Evolutionary conservation across 305 asterid species (phyloP).

Genomic region (Fraxinus floribunda): DNA sequence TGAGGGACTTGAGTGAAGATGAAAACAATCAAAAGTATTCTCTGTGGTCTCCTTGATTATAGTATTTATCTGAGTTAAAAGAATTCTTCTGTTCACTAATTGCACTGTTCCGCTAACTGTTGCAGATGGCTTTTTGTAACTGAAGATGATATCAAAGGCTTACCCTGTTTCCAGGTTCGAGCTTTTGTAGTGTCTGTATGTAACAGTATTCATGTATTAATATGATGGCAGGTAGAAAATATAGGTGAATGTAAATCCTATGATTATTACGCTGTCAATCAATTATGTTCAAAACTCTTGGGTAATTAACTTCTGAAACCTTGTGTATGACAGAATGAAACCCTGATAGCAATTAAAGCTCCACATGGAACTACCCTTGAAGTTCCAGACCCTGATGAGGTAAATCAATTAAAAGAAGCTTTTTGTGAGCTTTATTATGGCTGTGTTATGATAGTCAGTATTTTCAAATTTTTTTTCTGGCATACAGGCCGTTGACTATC

Average conservation of each 20-base stretch:
- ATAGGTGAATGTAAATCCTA: not conserved
- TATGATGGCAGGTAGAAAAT: not conserved
- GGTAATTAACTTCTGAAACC: constrained; percentile 17
- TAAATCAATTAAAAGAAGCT: constrained; percentile 25
- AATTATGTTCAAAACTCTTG: not conserved
- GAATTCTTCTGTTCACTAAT: constrained; percentile 19
- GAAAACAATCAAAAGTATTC: constrained; percentile 64
- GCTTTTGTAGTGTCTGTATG: constrained; percentile 20
- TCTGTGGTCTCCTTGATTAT: constrained; percentile 19
- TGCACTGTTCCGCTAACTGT: constrained; percentile 29
- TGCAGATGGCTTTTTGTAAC: constrained; percentile 92
- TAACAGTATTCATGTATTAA: constrained; percentile 13
- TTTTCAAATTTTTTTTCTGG: constrained; percentile 4
- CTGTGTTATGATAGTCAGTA: constrained; percentile 23
- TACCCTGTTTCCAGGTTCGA: constrained; percentile 83
- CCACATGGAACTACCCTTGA: constrained; percentile 98
- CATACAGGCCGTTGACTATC: constrained; percentile 80
- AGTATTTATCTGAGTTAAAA: constrained; percentile 16
- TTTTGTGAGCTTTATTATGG: constrained; percentile 19
- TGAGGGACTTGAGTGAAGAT: constrained; percentile 79
- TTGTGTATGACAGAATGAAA: constrained; percentile 67
- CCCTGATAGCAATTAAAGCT: constrained; percentile 95
- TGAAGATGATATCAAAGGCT: constrained; percentile 82
- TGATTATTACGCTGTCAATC: not conserved
- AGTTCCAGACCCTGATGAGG: constrained; percentile 99